These are phyloP conservation scores for Calcarisporium arbuscula DNA, from an alignment of 2,329 filamentous ascomycete species.

Conservation along the genomic window DNA sequence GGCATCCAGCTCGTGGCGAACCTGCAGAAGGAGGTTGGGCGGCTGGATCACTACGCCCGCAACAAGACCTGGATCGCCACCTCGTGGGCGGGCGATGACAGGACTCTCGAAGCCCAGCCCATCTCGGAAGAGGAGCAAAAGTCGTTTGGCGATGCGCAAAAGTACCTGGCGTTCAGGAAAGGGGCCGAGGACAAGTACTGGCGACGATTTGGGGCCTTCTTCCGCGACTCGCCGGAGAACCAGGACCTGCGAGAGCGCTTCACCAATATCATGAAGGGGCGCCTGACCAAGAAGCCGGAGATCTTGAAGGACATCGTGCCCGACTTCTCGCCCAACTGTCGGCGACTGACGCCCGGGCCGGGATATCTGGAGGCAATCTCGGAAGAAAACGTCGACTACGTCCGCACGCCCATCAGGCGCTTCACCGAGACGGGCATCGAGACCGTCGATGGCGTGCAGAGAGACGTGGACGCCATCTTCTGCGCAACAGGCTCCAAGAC, in stretches of 20 bases:
- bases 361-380: constrained; percentile 61
- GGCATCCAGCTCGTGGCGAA: constrained; percentile 52
- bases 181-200: constrained; percentile 56
- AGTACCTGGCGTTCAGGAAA: constrained; percentile 55
- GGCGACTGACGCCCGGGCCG: constrained; percentile 58
- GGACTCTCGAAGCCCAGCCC: constrained; percentile 49
- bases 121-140: constrained; percentile 50
- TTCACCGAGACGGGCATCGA: constrained; percentile 56
- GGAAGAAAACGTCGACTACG: constrained; percentile 56
- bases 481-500: constrained; percentile 63
- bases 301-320: constrained; percentile 51
- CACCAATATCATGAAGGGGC: constrained; percentile 42
- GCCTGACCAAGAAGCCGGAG: constrained; percentile 48
- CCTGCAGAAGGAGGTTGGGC: constrained; percentile 39
- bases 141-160: constrained; percentile 52
- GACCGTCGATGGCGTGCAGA: constrained; percentile 48
- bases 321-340: constrained; percentile 58
- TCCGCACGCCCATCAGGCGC: constrained; percentile 47
- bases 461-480: constrained; percentile 58
- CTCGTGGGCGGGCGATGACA: constrained; percentile 50
- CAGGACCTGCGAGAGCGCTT: constrained; percentile 38
- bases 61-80: constrained; percentile 63
- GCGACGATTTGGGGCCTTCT: constrained; percentile 46
- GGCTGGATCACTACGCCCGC: constrained; percentile 58
- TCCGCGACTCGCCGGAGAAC: constrained; percentile 47